Conservation (phyloP, 169 alveolate genomes). For the Amoebophrya sp. region DNA sequence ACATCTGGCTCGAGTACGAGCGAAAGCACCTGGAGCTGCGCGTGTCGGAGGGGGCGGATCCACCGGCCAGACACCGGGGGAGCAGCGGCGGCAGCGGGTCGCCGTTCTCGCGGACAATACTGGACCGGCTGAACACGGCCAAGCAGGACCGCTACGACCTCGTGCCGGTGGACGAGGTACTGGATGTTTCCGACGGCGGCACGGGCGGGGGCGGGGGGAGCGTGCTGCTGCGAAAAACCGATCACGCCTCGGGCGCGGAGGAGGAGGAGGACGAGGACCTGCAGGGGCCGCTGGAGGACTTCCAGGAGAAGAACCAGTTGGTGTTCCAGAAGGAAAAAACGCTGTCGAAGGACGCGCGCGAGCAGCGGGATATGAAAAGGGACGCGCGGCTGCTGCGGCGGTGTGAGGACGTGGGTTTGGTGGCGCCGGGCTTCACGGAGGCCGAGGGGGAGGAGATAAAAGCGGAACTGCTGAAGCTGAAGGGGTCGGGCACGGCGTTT, state of each 20-base stretch:
- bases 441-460: background rate
- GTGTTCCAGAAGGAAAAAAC: no score
- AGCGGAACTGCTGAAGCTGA: background rate
- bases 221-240: no score
- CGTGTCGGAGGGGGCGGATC: background rate
- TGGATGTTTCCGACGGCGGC: no score
- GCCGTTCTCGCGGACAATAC: background rate
- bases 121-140: background rate
- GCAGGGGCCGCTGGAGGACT: no score
- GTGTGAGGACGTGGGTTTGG: background rate
- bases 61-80: background rate
- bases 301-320: no score
- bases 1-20: background rate
- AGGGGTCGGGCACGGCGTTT: background rate
- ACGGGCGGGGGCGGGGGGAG: no score
- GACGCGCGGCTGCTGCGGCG: background rate
- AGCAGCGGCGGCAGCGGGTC: background rate
- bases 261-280: no score
- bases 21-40: background rate
- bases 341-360: no score
- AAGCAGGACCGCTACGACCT: no score
- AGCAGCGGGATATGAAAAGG: background rate
- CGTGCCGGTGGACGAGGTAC: no score
- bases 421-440: background rate
- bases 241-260: no score